These are phyloP conservation scores for Cenchrus americanus DNA, from an alignment of 176 grass and related monocot genomes.

Conservation along the genomic window DNA sequence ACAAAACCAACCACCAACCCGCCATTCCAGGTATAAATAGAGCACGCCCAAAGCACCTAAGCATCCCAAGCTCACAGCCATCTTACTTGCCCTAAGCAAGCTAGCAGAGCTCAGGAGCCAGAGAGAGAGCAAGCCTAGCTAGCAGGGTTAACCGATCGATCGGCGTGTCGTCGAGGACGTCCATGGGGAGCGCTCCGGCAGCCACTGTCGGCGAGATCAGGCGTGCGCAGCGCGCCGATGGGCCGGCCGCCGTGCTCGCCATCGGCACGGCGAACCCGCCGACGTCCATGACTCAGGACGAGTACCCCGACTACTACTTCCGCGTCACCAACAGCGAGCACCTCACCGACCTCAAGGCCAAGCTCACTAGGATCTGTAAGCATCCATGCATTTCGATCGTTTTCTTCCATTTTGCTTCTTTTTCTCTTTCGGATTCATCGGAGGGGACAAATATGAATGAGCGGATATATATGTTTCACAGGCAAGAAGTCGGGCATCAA, in stretches of 20 bases:
- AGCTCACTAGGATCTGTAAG: slow-evolving; percentile 64
- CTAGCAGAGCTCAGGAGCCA: background rate
- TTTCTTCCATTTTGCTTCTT: background rate
- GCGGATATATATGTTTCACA: background rate
- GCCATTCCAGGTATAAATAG: background rate
- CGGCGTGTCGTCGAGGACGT: background rate
- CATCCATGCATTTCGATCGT: background rate
- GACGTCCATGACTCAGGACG: slow-evolving; percentile 52
- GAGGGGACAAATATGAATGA: background rate
- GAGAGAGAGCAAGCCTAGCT: background rate
- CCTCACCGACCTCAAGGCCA: slow-evolving; percentile 71
- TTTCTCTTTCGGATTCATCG: background rate
- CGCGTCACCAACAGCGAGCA: slow-evolving; percentile 80
- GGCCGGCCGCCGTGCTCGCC: slow-evolving; percentile 64
- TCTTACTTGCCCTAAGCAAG: background rate
- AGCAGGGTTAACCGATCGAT: background rate
- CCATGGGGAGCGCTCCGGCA: slow-evolving; percentile 19
- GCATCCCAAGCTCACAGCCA: background rate
- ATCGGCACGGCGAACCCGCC: slow-evolving; percentile 76
- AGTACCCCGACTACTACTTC: slow-evolving; percentile 74
- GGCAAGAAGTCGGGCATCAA: slow-evolving; percentile 40
- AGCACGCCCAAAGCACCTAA: background rate
- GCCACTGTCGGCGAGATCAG: slow-evolving; percentile 11
- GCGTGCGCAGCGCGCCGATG: slow-evolving; percentile 49
- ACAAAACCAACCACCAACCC: background rate